These are phyloP conservation scores for rapeseed (Brassica napus) DNA, from an alignment of 345 rosid genomes.

Conservation along the genomic window DNA sequence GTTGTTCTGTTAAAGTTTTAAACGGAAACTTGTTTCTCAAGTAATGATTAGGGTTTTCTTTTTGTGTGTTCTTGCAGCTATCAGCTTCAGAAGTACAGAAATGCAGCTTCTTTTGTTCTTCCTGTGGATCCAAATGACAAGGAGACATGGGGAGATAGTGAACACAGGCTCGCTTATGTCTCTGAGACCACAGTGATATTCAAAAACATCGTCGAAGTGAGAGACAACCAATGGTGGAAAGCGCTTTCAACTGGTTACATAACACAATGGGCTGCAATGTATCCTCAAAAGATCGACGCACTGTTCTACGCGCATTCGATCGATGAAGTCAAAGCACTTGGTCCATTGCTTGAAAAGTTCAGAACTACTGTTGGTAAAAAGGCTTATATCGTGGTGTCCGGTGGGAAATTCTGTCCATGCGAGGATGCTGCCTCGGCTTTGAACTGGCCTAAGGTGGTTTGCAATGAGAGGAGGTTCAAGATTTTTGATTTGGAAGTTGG, in stretches of 20 bases:
- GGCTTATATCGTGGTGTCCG: conserved; percentile 83
- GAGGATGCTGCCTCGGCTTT: conserved; percentile 75
- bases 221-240: conserved; percentile 99
- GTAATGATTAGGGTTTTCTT: neutral
- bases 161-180: conserved; percentile 91
- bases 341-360: conserved; percentile 83
- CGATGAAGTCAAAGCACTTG: conserved; percentile 69
- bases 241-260: conserved; percentile 82
- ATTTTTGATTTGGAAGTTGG: conserved; percentile 81
- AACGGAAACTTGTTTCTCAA: conserved; percentile 6
- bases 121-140: conserved; percentile 85
- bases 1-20: conserved; percentile 17
- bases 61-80: conserved; percentile 52
- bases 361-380: conserved; percentile 82
- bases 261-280: conserved; percentile 98
- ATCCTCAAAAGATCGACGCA: conserved; percentile 92
- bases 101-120: conserved; percentile 86
- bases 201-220: conserved; percentile 86
- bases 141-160: conserved; percentile 99
- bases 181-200: conserved; percentile 96
- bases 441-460: conserved; percentile 75
- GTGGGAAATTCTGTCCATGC: conserved; percentile 81
- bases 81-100: conserved; percentile 96
- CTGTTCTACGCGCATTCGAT: conserved; percentile 85
- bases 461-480: conserved; percentile 84